Base-by-base conservation (phyloP, 2,329 filamentous ascomycete species). In the Zalaria sp. region DNA sequence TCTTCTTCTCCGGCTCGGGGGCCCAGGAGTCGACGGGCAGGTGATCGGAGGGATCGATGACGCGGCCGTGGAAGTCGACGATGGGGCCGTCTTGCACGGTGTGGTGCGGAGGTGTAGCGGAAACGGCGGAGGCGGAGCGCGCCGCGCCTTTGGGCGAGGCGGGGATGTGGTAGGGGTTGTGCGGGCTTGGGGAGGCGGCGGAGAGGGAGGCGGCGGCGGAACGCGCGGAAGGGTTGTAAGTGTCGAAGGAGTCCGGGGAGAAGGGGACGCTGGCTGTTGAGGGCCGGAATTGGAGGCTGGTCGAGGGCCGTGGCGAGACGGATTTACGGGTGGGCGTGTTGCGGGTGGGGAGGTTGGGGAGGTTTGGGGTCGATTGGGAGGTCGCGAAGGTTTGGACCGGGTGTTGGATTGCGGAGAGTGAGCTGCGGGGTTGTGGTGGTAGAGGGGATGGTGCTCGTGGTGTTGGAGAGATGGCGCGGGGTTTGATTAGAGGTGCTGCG, bases 1-100 rank as follows among this genome's bases (percentile, higher is more conserved):
- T 55, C 44, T 79, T 81, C 25, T 72, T 69, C 50, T 83, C 79
- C 0, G 82, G 82, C 52, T 87, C 82, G 0, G 82, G 81, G 2
- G 82, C 82, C 81, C 81, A 87, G 1, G 76, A 76, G 42, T 83
- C 77, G 56, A 85, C 74, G 0, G 83, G 83, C 9, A 88, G 67
- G 54, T 88, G 83, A 57, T 89, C 83, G 0, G 81, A 85, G 1
- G 83, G 83, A 53, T 89, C 83, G 42, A 89, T 73, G 52, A 86
- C 80, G 42, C 80, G 72, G 5, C 83, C 83, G 54, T 86, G 81
- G 47, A 82, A 72, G 1, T 77, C 81, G 41, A 87, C 77, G 46
- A 88, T 85, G 53, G 84, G 84, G 5, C 75, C 79, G 41, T 77
- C 38, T 25, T 25, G 45, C 35, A 35, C 27, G 54, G 45, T 25